A percentile compares a stretch with the other conserved stretches of the same genome.
Conservation (phyloP, 768 basidiomycete genomes). For the Boletus sp. region DNA sequence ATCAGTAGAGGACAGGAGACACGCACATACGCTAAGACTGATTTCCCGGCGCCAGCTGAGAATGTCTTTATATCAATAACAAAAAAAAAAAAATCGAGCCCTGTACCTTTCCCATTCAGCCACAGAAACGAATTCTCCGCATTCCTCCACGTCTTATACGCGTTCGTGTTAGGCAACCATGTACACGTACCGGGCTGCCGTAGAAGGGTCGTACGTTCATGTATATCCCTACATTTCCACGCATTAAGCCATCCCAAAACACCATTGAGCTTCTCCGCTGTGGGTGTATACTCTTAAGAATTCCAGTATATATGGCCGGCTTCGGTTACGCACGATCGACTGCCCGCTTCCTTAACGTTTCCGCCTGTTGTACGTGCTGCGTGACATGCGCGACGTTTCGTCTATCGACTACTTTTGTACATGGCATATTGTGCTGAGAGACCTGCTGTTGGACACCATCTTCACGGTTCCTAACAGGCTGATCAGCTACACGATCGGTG, state of each 20-base stretch:
- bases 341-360: neutral
- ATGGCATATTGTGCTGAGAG: neutral
- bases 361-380: neutral
- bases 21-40: constrained; percentile 1
- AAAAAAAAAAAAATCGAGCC: neutral
- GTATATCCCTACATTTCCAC: neutral
- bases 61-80: neutral
- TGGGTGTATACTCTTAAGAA: neutral
- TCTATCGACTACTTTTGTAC: neutral
- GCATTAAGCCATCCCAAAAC: constrained; percentile 1
- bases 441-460: neutral
- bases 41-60: constrained; percentile 8
- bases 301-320: neutral
- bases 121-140: neutral
- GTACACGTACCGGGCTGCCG: constrained; percentile 3
- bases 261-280: neutral
- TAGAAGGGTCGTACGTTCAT: neutral
- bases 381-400: neutral
- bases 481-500: neutral
- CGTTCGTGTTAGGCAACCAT: neutral
- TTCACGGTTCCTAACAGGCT: neutral
- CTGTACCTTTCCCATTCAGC: neutral
- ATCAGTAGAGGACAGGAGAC: neutral
- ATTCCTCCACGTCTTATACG: neutral
- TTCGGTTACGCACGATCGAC: neutral